These are phyloP conservation scores for Podospora tetraspora DNA, from an alignment of 495 filamentous ascomycete genomes.

Conservation along the genomic window DNA sequence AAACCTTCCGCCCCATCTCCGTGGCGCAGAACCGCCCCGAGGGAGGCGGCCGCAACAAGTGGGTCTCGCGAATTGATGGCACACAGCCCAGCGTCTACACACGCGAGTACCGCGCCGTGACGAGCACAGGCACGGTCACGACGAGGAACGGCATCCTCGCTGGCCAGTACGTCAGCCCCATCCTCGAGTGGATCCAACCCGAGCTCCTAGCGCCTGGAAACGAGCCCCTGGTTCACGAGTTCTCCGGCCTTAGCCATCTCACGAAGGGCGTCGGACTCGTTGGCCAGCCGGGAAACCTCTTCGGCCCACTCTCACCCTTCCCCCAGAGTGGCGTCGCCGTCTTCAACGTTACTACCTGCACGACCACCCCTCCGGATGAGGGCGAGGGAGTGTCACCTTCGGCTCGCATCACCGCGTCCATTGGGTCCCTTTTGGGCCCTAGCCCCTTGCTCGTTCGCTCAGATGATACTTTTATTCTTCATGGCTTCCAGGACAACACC, in stretches of 20 bases:
- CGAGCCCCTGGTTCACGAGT: conserved; percentile 19
- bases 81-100: conserved; percentile 28
- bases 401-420: conserved; percentile 12
- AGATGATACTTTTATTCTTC: conserved; percentile 19
- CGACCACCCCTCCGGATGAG: background rate
- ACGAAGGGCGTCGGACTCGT: conserved; percentile 17
- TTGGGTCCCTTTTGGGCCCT: conserved; percentile 9
- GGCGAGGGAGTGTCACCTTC: background rate
- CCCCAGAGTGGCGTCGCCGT: conserved; percentile 17
- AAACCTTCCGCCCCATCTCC: conserved; percentile 23
- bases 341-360: conserved; percentile 17
- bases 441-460: conserved; percentile 11
- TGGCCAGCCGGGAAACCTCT: conserved; percentile 17
- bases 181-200: conserved; percentile 36
- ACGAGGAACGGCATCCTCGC: conserved; percentile 37
- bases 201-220: conserved; percentile 14
- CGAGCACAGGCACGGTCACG: conserved; percentile 21
- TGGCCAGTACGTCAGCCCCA: conserved; percentile 36
- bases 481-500: conserved; percentile 16
- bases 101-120: conserved; percentile 32
- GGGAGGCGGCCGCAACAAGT: conserved; percentile 35
- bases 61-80: conserved; percentile 23
- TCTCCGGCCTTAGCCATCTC: conserved; percentile 15
- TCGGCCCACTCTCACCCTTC: conserved; percentile 20
- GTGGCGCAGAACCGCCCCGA: conserved; percentile 14